Base-by-base conservation (phyloP, 1,139 yeast species). In the Kurtzmaniella quercitrusa region DNA sequence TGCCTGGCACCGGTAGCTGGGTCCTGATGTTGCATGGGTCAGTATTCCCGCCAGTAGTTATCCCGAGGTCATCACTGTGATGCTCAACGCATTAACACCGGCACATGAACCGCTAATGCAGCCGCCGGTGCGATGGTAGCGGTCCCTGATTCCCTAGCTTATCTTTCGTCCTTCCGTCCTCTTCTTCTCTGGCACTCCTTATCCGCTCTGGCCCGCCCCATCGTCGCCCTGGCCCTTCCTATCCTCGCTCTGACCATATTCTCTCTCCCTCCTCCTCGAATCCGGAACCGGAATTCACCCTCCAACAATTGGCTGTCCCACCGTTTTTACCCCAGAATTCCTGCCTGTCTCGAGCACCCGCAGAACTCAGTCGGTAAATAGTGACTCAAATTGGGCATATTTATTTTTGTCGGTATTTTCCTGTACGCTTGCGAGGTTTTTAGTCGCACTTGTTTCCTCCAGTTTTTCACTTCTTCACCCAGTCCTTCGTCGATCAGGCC, bases 311-410 rank as follows among this genome's bases (percentile, higher is more conserved):
- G 8, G 9, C 14, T 31, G 9, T 31, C 18, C 3, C 14, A 9
- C 18, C 18, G 16, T 14, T 31, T n/a, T 31, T 31, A 31, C 36
- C 36, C 36, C 36, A 31, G 36, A 15, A 31, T 5, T 12, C 11
- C 14, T 6, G 9, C 6, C 36, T 31, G 4, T 16, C 18, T 31
- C 36, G 18, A 31, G 16, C 18, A 31, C 18, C 31, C 31, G 31
- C 31, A 27, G 31, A 3, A n/a, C 5, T 16, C 10, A 4, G 18
- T 31, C 36, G 36, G 36, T 31, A 31, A 31, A 31, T 31, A 14
- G 36, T 31, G 36, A 31, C 36, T 31, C 36, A 31, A 31, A 31
- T 31, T 31, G 36, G 36, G 10, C 16, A 31, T 31, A 31, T 31
- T 31, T 14, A 31, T 31, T 31, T 31, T 31, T 31, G 16, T 31